Evolutionary conservation across 2,329 filamentous ascomycete genomes (phyloP).

Genomic region (Apiospora koreana): DNA sequence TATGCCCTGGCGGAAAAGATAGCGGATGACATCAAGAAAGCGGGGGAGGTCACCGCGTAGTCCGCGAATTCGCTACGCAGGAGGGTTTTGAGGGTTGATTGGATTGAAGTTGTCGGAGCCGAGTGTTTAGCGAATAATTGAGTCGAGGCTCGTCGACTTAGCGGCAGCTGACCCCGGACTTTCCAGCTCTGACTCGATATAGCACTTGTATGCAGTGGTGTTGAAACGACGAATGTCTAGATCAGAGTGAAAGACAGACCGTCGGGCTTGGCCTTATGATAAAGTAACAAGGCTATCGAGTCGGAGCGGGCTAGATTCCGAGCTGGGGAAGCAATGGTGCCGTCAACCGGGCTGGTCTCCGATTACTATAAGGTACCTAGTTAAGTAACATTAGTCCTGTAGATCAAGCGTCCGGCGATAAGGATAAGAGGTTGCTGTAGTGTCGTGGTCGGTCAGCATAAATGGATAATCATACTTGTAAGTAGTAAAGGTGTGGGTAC

Average conservation of each 20-base stretch:
- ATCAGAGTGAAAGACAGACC: background rate
- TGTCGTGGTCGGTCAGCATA: background rate
- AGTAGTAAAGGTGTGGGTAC: background rate
- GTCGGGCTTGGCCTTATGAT: background rate
- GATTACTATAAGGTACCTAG: background rate
- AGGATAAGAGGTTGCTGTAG: background rate
- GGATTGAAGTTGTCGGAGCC: background rate
- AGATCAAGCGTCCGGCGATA: background rate
- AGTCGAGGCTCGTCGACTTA: background rate
- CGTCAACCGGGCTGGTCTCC: background rate
- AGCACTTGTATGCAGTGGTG: background rate
- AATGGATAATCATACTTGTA: too few species aligned
- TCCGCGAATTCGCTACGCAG: background rate
- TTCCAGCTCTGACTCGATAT: background rate
- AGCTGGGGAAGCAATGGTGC: background rate
- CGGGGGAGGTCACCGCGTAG: background rate
- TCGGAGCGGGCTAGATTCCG: background rate
- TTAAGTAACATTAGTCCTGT: background rate
- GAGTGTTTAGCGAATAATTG: background rate
- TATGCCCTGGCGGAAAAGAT: slow-evolving; percentile 16
- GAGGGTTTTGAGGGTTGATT: background rate
- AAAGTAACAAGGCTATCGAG: background rate
- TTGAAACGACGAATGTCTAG: slow-evolving; percentile 5
- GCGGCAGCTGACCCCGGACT: background rate
- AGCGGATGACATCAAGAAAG: slow-evolving; percentile 3